Evolutionary conservation across 1,284 basidiomycete species (phyloP), one percentile per base, ranked within the genome.

Genomic region (Xerocomus minutiporus): DNA sequence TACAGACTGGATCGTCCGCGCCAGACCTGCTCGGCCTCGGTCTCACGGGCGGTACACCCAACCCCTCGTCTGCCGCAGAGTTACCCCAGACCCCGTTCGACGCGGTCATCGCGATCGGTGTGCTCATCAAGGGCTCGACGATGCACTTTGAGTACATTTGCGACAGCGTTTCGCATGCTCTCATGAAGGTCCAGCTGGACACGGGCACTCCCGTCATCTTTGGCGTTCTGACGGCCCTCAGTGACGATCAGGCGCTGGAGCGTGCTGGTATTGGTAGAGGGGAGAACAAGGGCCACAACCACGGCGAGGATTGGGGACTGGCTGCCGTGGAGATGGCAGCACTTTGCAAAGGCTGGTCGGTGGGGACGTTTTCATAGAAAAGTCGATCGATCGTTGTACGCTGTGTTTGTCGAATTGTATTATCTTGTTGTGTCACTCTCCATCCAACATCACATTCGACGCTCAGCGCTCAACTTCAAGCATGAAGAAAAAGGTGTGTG

Each of bases 131-230:
- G 73, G 96, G 94, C 53, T 80, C 84, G 4, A 97, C 94, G 13
- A 96, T 96, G 92, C 94, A 97, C 75, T 97, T 97, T 69, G 94
- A 97, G 72, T 99, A 99, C 78, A 99, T 99, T 71, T 92, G 84
- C 68, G 94, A 98, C 62, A 82, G 86, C 52, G 92, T 97, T 55
- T 87, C 91, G 42, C 88, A 96, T 63, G 94, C 88, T 36, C 78
- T 99, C 61, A 99, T 98, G 96, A 83, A 84, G 59, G 82, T 97
- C 26, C 93, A 95, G 68, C 76, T 98, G 61, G 95, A 99, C 71
- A 87, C 88, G 2, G 91, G 92, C 20, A 83, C 91, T n/a, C 96
- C 96, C 0, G 92, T 99, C 63, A 89, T 99, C 59, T 96, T 98
- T 69, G 97, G 97, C 32, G 93, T 99, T 12, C 75, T 99, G 62